Evolutionary conservation across 164 flowering plant genomes (phyloP), one percentile per base, ranked within the genome.

Genomic region (Platanus orientalis): DNA sequence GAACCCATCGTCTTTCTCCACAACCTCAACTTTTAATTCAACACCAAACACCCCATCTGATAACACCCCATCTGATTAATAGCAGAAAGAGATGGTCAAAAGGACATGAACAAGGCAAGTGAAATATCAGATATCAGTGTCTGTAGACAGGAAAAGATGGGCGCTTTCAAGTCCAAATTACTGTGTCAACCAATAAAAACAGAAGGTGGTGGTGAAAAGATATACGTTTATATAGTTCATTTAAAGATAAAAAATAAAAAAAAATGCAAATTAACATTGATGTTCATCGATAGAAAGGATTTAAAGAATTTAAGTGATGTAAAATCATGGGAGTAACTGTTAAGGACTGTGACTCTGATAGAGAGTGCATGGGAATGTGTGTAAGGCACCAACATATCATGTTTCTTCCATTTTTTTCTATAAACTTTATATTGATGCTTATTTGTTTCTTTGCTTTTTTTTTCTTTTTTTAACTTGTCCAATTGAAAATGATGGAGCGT

Each of bases 121-220:
- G 87, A 80, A 77, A 70, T 63, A 79, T 83, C 85, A 81, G 74
- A 77, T 69, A 84, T 86, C 87, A 85, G 69, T 81, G 78, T 77
- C 84, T 72, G 69, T 76, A 61, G 98, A 89, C 98, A 89, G 75
- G 97, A 92, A 82, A 92, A 86, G 97, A 89, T 89, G 77, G 93
- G 93, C 58, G 89, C 92, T 89, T 87, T 92, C 90, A 87, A 76
- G 82, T 92, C 88, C 67, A 72, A 68, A 64, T 69, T 83, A 87
- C 89, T 87, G 86, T 87, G 82, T 71, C 92, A 85, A 84, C 96
- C 80, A 84, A 83, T 87, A 58, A 52, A 53, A 61, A 53, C 74
- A 73, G 55, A 56, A 39, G 59, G 58, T 30, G 61, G 51, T 60
- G 73, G 75, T 66, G 70, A 73, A 69, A 69, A 66, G 36, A 69